phyloP scores from a whole-genome alignment of 441 rosid genomes.

The Dalechampia spathulata region DNA sequence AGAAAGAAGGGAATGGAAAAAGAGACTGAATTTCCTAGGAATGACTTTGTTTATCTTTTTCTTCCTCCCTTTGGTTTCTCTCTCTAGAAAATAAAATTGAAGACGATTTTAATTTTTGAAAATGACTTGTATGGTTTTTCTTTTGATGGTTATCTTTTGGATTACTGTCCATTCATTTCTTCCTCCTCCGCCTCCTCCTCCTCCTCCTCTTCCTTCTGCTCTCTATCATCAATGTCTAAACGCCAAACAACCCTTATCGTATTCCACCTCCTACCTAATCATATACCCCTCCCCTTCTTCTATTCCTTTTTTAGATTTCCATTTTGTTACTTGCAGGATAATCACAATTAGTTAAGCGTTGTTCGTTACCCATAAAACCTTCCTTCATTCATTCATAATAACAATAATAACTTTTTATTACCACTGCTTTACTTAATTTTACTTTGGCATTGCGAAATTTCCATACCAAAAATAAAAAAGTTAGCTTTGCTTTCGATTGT shows the following conservation, averaged over 20 bases:
- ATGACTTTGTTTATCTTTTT: conserved; percentile 2
- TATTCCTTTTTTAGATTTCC: not conserved
- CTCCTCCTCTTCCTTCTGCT: not conserved
- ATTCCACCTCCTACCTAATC: not conserved
- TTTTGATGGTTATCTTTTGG: conserved; percentile 16
- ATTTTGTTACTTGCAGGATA: not conserved
- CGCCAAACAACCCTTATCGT: not conserved
- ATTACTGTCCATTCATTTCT: conserved; percentile 20
- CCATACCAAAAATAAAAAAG: not conserved
- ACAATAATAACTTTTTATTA: too few relatives aligned
- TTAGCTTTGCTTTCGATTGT: not conserved
- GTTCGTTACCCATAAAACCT: not conserved
- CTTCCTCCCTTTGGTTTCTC: not conserved
- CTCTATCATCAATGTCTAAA: too few relatives aligned
- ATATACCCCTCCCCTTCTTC: too few relatives aligned
- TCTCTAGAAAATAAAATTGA: conserved; percentile 15
- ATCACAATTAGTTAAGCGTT: not conserved
- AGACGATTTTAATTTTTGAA: conserved; percentile 17
- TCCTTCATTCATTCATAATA: too few relatives aligned
- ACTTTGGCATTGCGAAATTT: not conserved
- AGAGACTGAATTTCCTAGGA: conserved; percentile 20
- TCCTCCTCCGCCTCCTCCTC: too few relatives aligned
- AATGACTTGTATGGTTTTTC: conserved; percentile 18
- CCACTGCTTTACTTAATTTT: not conserved
- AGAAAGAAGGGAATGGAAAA: not conserved